Evolutionary conservation across 257 asterid genomes (phyloP), one percentile per base, ranked within the genome.

Genomic region (Nicotiana benthamiana): DNA sequence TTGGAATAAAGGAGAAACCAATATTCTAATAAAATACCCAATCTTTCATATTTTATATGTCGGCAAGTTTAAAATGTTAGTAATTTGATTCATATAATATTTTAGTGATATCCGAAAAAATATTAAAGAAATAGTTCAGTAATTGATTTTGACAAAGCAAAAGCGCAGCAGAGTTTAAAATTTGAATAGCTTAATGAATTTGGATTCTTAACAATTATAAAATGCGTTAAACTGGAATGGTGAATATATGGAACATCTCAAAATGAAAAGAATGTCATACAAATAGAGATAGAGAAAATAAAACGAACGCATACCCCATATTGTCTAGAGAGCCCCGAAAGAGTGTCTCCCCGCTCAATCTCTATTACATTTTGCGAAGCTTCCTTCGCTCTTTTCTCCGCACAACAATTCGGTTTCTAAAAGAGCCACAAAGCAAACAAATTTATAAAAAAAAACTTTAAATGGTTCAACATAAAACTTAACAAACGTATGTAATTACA

Each of bases 331-430:
- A 84, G 76, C 2, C 88, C 90, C 86, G 87, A 87, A 26, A 85
- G 85, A 12, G 88, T 87, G 22, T 87, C 90, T 81, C 90, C 90
- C 67, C 79, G 83, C 60, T 80, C 81, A 74, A 87, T 85, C 81
- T 87, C 85, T 36, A 87, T 34, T 30, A 82, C 32, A 79, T 79
- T 87, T 61, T 68, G 20, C 8, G 70, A 74, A 24, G 82, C 61
- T 70, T 84, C 86, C 79, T 30, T 64, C 72, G 27, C 83, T 67
- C 48, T 67, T 40, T 2, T 36, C 79, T 82, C 86, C 70, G 9
- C 62, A 6, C 82, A 74, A 51, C 74, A 46, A 75, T 59, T 64
- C 1, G 85, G 82, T 22, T 52, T 81, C 90, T 83, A 36, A 54
- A 62, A 52, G 4, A 62, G 40, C 81, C 52, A 61, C 4, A 27